These are phyloP conservation scores for Chondrostereum purpureum DNA, from an alignment of 1,284 basidiomycete species.

Conservation along the genomic window DNA sequence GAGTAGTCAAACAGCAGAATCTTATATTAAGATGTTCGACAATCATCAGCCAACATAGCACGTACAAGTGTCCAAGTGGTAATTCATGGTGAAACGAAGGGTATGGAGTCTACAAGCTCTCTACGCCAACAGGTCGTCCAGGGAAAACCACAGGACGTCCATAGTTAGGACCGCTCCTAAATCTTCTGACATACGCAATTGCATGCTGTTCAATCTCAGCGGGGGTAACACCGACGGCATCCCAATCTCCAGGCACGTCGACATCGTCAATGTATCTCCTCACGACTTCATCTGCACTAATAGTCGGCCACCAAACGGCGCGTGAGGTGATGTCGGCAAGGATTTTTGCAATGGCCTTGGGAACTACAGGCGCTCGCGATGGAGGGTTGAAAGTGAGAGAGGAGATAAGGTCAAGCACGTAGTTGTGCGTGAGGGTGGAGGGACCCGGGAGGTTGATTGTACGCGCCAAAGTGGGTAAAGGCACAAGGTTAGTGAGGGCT, in stretches of 20 bases:
- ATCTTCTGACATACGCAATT: constrained; percentile 87
- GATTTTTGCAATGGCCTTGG: constrained; percentile 66
- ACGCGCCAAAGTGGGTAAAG: constrained; percentile 52
- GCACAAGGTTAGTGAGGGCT: constrained; percentile 78
- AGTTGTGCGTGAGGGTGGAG: constrained; percentile 78
- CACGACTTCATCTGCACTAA: constrained; percentile 88
- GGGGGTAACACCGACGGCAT: constrained; percentile 61
- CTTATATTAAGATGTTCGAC: constrained; percentile 2
- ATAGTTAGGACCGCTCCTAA: constrained; percentile 67
- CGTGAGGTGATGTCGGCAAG: constrained; percentile 66
- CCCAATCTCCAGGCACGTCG: constrained; percentile 59
- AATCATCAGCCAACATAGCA: constrained; percentile 9
- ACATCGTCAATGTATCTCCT: constrained; percentile 85
- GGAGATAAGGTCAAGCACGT: constrained; percentile 79
- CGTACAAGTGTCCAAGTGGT: constrained; percentile 9
- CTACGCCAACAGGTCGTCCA: constrained; percentile 18
- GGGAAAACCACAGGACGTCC: constrained; percentile 49
- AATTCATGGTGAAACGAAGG: not conserved
- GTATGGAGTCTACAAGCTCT: no score
- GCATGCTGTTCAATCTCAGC: constrained; percentile 87
- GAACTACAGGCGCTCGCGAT: constrained; percentile 67
- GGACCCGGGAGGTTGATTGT: constrained; percentile 88
- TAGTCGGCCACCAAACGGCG: constrained; percentile 85
- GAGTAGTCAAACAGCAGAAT: constrained; percentile 1
- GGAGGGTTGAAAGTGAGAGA: constrained; percentile 75